Percentiles rank a stretch among this genome's conserved stretches.
Conservation (phyloP, 192 early-diverging fungal genomes). For the Rhizoclosmatium globosum region DNA sequence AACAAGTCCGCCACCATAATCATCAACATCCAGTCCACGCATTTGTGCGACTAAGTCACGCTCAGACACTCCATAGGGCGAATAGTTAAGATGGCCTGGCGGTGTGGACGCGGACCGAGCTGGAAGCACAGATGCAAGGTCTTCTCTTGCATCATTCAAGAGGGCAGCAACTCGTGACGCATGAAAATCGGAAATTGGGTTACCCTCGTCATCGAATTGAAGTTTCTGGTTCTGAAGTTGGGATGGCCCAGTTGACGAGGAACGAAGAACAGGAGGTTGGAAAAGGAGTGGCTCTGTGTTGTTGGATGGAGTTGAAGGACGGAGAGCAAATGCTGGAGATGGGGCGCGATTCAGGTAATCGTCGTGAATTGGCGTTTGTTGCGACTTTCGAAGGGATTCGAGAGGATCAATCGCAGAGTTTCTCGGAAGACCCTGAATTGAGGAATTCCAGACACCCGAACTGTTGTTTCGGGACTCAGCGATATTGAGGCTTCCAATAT, state of each 20-base stretch:
- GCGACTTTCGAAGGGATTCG: slow-evolving; percentile 9
- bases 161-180: slow-evolving; percentile 25
- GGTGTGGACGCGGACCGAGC: slow-evolving; percentile 24
- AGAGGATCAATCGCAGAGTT: background rate
- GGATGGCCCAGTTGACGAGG: background rate
- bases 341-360: slow-evolving; percentile 24
- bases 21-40: slow-evolving; percentile 11
- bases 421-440: background rate
- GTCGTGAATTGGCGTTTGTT: slow-evolving; percentile 17
- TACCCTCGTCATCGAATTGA: background rate
- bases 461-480: background rate
- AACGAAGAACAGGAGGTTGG: background rate
- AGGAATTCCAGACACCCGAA: background rate
- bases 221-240: slow-evolving; percentile 12
- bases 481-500: slow-evolving; percentile 7
- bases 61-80: background rate
- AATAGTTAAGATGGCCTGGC: slow-evolving; percentile 22
- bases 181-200: slow-evolving; percentile 12
- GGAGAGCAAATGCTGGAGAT: background rate
- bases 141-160: slow-evolving; percentile 25
- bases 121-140: background rate
- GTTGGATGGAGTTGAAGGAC: background rate
- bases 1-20: slow-evolving; percentile 5
- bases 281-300: background rate
- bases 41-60: slow-evolving; percentile 25